A percentile compares a stretch with the other conserved stretches of the same genome.
Conservation (phyloP, 495 filamentous ascomycete species). For the Xylaria scruposa region DNA sequence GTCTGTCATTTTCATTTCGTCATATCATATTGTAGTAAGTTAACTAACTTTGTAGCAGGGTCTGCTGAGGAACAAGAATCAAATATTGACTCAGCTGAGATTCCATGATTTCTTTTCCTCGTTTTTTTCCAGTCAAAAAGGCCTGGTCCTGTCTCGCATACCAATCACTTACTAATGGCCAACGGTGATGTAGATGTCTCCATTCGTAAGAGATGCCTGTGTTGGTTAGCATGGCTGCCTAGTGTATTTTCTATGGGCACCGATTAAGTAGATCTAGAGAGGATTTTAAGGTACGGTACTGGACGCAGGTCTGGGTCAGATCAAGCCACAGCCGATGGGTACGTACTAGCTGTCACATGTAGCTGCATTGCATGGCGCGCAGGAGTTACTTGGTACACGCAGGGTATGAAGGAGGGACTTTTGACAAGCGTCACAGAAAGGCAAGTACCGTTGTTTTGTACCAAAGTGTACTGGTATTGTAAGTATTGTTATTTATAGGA, state of each 20-base stretch:
- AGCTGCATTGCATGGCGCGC: slow-evolving; percentile 16
- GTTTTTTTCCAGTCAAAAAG: background rate
- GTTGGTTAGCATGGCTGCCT: background rate
- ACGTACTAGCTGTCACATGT: slow-evolving; percentile 20
- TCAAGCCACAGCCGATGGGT: slow-evolving; percentile 21
- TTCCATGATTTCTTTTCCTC: slow-evolving; percentile 9
- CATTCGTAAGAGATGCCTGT: slow-evolving; percentile 16
- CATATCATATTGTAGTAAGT: slow-evolving; percentile 2
- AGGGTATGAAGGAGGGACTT: slow-evolving; percentile 25
- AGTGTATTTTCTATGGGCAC: background rate
- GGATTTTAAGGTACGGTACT: background rate
- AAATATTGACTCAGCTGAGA: slow-evolving; percentile 12
- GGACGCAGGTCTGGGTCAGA: slow-evolving; percentile 17
- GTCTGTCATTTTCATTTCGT: too few relatives aligned
- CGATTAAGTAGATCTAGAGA: background rate
- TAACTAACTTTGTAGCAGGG: background rate
- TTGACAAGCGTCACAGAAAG: slow-evolving; percentile 16
- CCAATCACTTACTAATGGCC: slow-evolving; percentile 18
- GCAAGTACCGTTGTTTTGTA: background rate
- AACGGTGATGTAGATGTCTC: background rate
- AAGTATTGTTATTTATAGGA: slow-evolving; percentile 20
- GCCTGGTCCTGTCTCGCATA: slow-evolving; percentile 5
- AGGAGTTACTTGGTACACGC: slow-evolving; percentile 16
- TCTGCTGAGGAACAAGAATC: background rate
- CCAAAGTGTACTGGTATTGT: background rate